These are phyloP conservation scores for Camellia lanceoleosa DNA, from an alignment of 148 eudicot genomes.

Conservation along the genomic window DNA sequence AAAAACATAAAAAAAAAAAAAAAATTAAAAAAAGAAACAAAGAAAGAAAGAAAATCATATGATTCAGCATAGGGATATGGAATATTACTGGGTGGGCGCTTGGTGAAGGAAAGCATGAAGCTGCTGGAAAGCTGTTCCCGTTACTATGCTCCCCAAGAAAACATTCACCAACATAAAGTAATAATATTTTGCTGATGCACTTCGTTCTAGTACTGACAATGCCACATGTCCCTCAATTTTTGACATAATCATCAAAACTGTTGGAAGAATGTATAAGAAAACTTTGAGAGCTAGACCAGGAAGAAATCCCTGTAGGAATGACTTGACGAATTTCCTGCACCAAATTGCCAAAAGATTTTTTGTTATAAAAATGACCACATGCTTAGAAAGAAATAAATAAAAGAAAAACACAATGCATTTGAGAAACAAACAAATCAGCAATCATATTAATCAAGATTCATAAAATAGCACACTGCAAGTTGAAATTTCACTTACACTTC, in stretches of 20 bases:
- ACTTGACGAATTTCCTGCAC: constrained; percentile 85
- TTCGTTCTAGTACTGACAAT: constrained; percentile 67
- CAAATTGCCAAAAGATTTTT: constrained; percentile 5
- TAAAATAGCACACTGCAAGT: too few species aligned
- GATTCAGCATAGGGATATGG: constrained; percentile 11
- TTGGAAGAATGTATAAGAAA: constrained; percentile 79
- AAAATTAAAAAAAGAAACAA: neutral
- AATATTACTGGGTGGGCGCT: constrained; percentile 75
- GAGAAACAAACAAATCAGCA: too few species aligned
- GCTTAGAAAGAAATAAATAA: constrained; percentile 1
- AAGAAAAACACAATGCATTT: too few species aligned
- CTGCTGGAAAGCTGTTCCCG: constrained; percentile 93
- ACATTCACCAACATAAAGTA: constrained; percentile 97
- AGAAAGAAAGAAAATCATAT: neutral
- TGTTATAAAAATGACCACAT: neutral
- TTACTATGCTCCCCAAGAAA: constrained; percentile 81
- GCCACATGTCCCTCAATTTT: constrained; percentile 91
- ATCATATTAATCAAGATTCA: too few species aligned
- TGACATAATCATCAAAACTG: constrained; percentile 80
- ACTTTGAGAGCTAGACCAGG: constrained; percentile 93
- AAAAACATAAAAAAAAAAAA: neutral
- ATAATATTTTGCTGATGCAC: constrained; percentile 88
- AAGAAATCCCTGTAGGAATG: constrained; percentile 92
- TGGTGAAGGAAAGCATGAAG: constrained; percentile 87
- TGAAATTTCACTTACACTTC: constrained; percentile 55